Base-by-base conservation (phyloP, 305 asterid species). In the Rubia peregrina region DNA sequence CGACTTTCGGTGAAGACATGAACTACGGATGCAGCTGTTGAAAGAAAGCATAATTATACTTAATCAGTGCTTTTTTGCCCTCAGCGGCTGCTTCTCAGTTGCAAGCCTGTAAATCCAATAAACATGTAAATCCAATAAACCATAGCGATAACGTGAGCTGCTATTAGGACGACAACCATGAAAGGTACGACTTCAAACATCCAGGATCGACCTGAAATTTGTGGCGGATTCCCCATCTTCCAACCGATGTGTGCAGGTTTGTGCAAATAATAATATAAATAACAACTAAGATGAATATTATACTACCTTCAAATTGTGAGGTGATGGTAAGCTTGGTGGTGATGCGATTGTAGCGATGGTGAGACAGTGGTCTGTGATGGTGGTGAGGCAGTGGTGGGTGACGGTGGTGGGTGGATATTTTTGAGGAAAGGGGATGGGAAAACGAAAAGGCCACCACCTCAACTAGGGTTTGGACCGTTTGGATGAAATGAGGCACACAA, bases 71-170 rank as follows among this genome's bases (percentile, higher is more conserved):
- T 71, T 82, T 82, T 90, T 90, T 40, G 84, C 80, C 80, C 95
- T 86, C 70, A 63, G 79, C 1, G 91, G 87, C 78, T 82, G 97
- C 81, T 83, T 92, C 72, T 92, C 95, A 65, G 91, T 92, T 72
- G 92, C 92, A 68, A 92, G 79, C 78, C 89, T 81, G 81, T 85
- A 92, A 83, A 92, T 85, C 98, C 98, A 92, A 77, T 90, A 92
- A 66, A 84, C 96, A 97, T 92, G 65, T 11, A 21, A 70, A 69
- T 10, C 4, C 1, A 38, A 10, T 71, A 61, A 55, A 83, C 87
- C 82, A 81, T 51, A 70, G 85, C 87, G 24, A 83, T 17, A 38
- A 40, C 68, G 68, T 63, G 49, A 41, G 80, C 88, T 70, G 79
- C 84, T 33, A 81, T 77, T n/a, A 83, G 82, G 67, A 83, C 16